Evolutionary conservation across 148 eudicot genomes (phyloP).

Genomic region (Suaeda aralocaspica): DNA sequence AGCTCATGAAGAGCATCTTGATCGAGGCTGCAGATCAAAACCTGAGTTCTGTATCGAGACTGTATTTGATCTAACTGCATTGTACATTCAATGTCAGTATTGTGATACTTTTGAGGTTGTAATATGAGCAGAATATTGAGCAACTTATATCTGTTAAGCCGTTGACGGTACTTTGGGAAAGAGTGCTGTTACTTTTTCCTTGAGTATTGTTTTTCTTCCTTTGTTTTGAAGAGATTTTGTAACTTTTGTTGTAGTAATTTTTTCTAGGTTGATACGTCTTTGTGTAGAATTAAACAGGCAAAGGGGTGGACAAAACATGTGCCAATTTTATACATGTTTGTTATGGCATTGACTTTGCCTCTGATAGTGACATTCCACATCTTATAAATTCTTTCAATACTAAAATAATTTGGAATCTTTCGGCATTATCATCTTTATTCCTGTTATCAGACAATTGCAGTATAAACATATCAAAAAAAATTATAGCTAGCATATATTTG

Average conservation of each 20-base stretch:
- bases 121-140: slow-evolving; percentile 26
- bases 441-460: neutral
- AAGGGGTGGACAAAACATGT: neutral
- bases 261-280: neutral
- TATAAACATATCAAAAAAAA: too few species aligned
- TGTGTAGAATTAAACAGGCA: neutral
- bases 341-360: slow-evolving; percentile 9
- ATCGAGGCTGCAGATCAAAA: slow-evolving; percentile 70
- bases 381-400: neutral
- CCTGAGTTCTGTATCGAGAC: slow-evolving; percentile 61
- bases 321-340: neutral
- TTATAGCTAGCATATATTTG: too few species aligned
- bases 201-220: neutral
- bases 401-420: neutral
- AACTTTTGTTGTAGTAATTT: too few species aligned
- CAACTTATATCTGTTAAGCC: too few species aligned
- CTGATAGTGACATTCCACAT: neutral
- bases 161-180: too few species aligned
- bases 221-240: neutral
- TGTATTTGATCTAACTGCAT: slow-evolving; percentile 59
- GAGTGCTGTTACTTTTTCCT: neutral
- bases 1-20: slow-evolving; percentile 76
- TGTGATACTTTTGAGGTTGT: slow-evolving; percentile 77
- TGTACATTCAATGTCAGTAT: slow-evolving; percentile 65
- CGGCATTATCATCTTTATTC: neutral